Conservation (phyloP, 441 rosid genomes). For the Adansonia rubrostipa region DNA sequence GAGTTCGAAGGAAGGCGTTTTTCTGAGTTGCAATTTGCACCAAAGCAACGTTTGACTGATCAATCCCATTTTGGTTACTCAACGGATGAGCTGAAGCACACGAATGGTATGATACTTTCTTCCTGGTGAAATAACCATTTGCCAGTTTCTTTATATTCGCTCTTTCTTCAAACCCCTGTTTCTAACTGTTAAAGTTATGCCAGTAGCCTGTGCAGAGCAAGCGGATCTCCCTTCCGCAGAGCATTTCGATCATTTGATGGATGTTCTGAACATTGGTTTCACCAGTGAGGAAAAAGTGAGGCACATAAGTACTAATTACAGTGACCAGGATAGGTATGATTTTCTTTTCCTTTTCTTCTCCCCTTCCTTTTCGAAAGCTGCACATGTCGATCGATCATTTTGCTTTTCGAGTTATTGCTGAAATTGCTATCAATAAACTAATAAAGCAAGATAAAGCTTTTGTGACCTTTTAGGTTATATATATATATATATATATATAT, state of each 20-base stretch:
- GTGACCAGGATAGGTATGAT: slow-evolving; percentile 62
- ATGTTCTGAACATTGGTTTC: slow-evolving; percentile 54
- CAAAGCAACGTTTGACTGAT: slow-evolving; percentile 42
- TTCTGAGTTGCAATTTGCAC: slow-evolving; percentile 41
- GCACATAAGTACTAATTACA: slow-evolving; percentile 46
- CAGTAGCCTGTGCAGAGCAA: slow-evolving; percentile 46
- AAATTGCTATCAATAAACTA: background rate
- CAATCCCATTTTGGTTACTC: slow-evolving; percentile 55
- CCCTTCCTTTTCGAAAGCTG: background rate
- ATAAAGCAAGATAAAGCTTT: background rate
- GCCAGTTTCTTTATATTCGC: background rate
- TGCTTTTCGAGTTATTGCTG: background rate
- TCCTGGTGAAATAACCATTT: background rate
- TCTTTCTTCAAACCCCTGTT: background rate
- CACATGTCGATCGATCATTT: background rate
- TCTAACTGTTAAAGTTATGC: slow-evolving; percentile 7
- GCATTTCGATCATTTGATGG: slow-evolving; percentile 53
- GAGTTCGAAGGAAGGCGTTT: slow-evolving; percentile 49
- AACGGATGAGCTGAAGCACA: slow-evolving; percentile 45
- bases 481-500: background rate
- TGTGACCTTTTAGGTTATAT: background rate
- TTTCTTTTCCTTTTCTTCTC: background rate
- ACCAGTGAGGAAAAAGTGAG: slow-evolving; percentile 49
- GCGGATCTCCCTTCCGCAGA: slow-evolving; percentile 45
- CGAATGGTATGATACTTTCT: slow-evolving; percentile 44